Conservation (phyloP, 805 yeast species). For the Komagataella phaffii region DNA sequence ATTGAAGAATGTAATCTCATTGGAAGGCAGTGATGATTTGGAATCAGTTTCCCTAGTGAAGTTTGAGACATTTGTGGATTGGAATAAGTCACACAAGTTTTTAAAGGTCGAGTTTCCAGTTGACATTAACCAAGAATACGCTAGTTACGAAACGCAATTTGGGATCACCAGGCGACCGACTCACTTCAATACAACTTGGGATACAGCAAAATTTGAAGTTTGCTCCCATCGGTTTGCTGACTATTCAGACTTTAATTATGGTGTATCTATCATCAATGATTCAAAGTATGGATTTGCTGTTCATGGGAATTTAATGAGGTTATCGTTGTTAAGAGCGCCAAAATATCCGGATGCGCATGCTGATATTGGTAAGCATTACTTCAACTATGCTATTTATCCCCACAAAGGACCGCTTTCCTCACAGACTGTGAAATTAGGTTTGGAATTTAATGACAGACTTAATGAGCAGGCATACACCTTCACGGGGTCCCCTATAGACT, state of each 20-base stretch:
- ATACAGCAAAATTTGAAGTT: conserved; percentile 90
- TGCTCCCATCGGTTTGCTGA: conserved; percentile 93
- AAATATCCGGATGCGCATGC: conserved; percentile 92
- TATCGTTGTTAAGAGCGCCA: conserved; percentile 79
- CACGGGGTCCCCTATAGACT: conserved; percentile 1
- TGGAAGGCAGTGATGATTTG: conserved; percentile 36
- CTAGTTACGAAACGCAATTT: conserved; percentile 87
- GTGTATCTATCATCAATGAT: conserved; percentile 75
- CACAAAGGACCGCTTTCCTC: conserved; percentile 56
- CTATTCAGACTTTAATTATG: conserved; percentile 74
- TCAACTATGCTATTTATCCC: conserved; percentile 77
- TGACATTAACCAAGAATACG: conserved; percentile 59
- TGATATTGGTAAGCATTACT: conserved; percentile 80
- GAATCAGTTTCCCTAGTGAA: conserved; percentile 26
- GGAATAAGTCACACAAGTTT: conserved; percentile 84
- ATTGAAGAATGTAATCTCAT: conserved; percentile 55
- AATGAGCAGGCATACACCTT: conserved; percentile 3
- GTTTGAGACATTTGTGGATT: conserved; percentile 51
- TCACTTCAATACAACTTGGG: conserved; percentile 93
- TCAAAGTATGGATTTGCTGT: conserved; percentile 86
- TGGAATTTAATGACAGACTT: conserved; percentile 58
- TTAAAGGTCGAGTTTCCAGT: conserved; percentile 94
- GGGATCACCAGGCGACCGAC: conserved; percentile 90
- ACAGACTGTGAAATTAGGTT: conserved; percentile 60
- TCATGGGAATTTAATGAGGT: conserved; percentile 84